Evolutionary conservation across 2,329 filamentous ascomycete genomes (phyloP).

Genomic region (Diplodia mutila): DNA sequence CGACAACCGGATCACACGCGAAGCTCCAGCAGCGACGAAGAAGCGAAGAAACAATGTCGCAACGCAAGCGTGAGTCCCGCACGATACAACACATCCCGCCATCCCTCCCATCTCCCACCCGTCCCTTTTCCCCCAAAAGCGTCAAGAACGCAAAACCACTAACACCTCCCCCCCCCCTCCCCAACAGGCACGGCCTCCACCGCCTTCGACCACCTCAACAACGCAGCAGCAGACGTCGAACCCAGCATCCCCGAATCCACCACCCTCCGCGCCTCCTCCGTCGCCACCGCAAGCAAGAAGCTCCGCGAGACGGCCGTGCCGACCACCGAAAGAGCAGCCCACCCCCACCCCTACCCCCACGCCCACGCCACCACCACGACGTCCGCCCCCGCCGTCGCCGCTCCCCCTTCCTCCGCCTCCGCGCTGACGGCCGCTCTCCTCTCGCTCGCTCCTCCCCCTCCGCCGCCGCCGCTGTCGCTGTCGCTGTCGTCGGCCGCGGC

Average conservation of each 20-base stretch:
- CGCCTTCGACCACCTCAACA: neutral
- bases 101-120: neutral
- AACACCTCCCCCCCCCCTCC: too few species aligned
- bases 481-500: neutral
- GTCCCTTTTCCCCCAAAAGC: neutral
- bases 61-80: neutral
- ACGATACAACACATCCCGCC: neutral
- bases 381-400: neutral
- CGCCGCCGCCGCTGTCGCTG: neutral
- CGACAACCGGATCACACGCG: neutral
- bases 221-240: neutral
- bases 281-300: neutral
- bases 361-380: too few species aligned
- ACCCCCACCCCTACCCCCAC: too few species aligned
- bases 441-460: neutral
- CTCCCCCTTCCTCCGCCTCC: neutral
- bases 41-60: neutral
- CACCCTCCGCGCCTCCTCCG: conserved; percentile 3
- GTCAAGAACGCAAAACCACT: too few species aligned
- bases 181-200: neutral
- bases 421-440: neutral
- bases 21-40: too few species aligned
- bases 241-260: conserved; percentile 9
- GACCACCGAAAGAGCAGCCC: too few species aligned
- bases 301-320: neutral